A percentile compares a stretch with the other conserved stretches of the same genome.
Conservation (phyloP, 352 stramenopile genomes). For the Pythium insidiosum region DNA sequence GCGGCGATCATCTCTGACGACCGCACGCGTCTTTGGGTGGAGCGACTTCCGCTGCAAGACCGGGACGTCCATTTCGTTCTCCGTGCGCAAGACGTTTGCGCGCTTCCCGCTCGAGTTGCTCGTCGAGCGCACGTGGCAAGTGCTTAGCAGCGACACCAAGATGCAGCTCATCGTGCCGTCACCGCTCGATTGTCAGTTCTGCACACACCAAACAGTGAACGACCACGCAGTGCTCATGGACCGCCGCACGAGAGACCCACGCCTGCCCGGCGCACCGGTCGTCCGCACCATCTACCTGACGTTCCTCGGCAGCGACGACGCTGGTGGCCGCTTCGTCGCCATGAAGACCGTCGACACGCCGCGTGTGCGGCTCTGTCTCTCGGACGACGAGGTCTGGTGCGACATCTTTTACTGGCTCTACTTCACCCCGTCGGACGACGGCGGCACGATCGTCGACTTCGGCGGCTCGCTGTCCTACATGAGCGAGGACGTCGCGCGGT, state of each 20-base stretch:
- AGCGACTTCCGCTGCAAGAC: constrained; percentile 29
- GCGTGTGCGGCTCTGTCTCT: constrained; percentile 29
- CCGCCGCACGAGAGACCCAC: constrained; percentile 26
- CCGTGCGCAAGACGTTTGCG: constrained; percentile 29
- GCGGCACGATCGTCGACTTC: constrained; percentile 20
- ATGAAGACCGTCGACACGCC: constrained; percentile 62
- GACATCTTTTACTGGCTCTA: constrained; percentile 66
- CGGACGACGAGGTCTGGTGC: constrained; percentile 38
- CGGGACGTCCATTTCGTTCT: constrained; percentile 39
- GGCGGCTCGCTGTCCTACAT: constrained; percentile 45
- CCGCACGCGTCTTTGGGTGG: constrained; percentile 39
- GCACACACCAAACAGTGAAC: constrained; percentile 31
- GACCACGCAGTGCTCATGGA: constrained; percentile 39
- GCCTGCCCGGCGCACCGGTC: constrained; percentile 15
- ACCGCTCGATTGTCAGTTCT: constrained; percentile 26
- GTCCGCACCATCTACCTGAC: constrained; percentile 46
- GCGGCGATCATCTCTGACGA: no score
- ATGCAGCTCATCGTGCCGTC: constrained; percentile 27
- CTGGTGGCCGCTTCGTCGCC: constrained; percentile 23
- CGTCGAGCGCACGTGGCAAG: constrained; percentile 26
- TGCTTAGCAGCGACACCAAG: constrained; percentile 24
- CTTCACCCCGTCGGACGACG: constrained; percentile 11
- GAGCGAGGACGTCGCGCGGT: constrained; percentile 32
- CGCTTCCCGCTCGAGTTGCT: constrained; percentile 18
- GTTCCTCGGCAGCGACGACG: constrained; percentile 11